phyloP scores from a whole-genome alignment of 257 asterid species.

The Plantago ovata region DNA sequence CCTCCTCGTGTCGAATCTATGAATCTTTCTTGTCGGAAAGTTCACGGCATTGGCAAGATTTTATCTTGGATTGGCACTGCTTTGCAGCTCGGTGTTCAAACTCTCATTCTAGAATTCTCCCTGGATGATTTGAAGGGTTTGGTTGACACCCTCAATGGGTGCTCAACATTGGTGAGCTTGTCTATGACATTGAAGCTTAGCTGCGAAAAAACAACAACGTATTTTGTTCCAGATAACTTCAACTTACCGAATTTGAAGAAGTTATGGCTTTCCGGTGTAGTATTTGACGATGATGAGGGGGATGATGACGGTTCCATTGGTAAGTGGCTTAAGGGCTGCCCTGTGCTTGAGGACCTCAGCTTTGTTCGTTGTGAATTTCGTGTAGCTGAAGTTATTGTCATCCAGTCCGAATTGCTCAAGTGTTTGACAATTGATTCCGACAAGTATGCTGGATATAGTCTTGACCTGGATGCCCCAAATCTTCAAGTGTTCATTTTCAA shows the following conservation, averaged over 20 bases:
- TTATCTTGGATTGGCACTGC: not conserved
- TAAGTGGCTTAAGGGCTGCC: not conserved
- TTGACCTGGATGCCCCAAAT: constrained; percentile 1
- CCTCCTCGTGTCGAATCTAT: not conserved
- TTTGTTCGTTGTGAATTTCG: not conserved
- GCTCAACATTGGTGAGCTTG: not conserved
- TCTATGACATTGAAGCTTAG: not conserved
- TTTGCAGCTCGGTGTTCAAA: not conserved
- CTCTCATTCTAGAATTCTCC: too few species aligned
- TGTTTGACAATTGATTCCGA: not conserved
- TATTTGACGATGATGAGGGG: not conserved
- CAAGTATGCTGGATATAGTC: not conserved
- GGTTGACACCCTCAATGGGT: not conserved
- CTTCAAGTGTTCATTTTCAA: not conserved
- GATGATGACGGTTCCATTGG: not conserved
- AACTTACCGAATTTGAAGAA: not conserved
- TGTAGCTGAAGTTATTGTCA: not conserved
- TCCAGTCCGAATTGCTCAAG: not conserved
- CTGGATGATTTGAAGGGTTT: too few species aligned
- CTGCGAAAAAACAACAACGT: too few species aligned
- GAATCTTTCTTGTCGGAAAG: not conserved
- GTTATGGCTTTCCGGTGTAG: not conserved
- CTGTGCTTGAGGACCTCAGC: not conserved
- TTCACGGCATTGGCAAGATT: not conserved
- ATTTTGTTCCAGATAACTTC: not conserved